Evolutionary conservation across 805 yeast species (phyloP), one percentile per base, ranked within the genome.

Genomic region (Cyberlindnera subsufficiens): DNA sequence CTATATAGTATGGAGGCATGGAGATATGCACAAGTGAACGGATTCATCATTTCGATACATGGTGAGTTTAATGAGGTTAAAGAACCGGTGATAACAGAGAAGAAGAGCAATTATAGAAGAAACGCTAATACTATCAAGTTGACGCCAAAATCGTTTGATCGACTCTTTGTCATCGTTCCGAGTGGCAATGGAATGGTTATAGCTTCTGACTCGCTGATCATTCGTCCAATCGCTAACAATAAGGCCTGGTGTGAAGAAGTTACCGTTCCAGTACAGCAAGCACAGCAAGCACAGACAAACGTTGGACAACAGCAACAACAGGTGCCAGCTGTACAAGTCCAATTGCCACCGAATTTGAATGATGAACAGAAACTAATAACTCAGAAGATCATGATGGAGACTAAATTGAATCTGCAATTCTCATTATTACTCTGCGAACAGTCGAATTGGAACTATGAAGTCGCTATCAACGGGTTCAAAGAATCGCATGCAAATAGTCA

Each of bases 351-450:
- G 17, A 42, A 36, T 15, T 30, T 53, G 8, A 32, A 35, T 2
- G 63, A 80, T 33, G 81, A 81, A 36, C 95, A 85, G 59, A 78
- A 82, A 49, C 82, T 80, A 43, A 61, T 87, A 5, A 71, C 86
- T 15, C 72, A 75, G 18, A 82, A 75, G 54, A 65, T 91, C 19
- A 77, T 83, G 64, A 60, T 73, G 22, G 86, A 83, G 49, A 90
- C 97, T 0, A 78, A 80, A 38, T 68, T 90, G 52, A 89, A 76
- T 51, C 69, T 85, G n/a, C 85, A 86, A 54, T 90, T 80, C 60
- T 86, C 91, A 0, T 66, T 80, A 22, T 77, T 90, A 85, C 72
- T 93, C 32, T 82, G 89, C 44, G 89, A 88, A 59, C 96, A 89
- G 61, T 87, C 96, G 55, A 74, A 77, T 42, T 90, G 95, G 90